Percentiles rank a stretch among this genome's conserved stretches.
These are phyloP conservation scores for Cucumis cinereus DNA, from an alignment of 306 rosid genomes.

Conservation along the genomic window DNA sequence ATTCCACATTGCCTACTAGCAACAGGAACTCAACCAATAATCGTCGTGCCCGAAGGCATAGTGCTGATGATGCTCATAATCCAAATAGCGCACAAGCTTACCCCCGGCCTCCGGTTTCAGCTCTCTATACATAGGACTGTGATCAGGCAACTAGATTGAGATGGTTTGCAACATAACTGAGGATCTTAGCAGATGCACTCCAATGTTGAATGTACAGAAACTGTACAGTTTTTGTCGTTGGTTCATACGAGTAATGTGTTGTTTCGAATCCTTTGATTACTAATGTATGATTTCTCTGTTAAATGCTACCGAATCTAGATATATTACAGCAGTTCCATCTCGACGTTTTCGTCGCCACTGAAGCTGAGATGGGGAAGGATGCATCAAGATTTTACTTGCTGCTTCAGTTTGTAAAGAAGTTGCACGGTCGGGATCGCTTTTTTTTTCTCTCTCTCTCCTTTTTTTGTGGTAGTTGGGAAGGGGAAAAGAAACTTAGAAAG, in stretches of 20 bases:
- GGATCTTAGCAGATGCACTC: not conserved
- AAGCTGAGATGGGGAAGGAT: not conserved
- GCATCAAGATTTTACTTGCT: not conserved
- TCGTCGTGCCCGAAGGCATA: conserved; percentile 40
- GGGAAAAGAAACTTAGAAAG: not conserved
- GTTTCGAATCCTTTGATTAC: not conserved
- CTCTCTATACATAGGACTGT: conserved; percentile 24
- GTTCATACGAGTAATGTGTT: not conserved
- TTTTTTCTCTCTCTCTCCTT: no score
- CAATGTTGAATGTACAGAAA: not conserved
- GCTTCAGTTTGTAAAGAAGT: not conserved
- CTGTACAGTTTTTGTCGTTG: not conserved
- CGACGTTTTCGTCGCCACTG: not conserved
- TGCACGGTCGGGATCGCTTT: not conserved
- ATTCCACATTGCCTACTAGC: conserved; percentile 10
- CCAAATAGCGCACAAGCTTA: conserved; percentile 19
- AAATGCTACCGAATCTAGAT: not conserved
- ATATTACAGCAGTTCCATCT: not conserved
- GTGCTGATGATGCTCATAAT: conserved; percentile 27
- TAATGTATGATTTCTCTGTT: not conserved
- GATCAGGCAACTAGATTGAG: not conserved
- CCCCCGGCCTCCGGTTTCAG: conserved; percentile 58
- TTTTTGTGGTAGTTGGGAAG: no score
- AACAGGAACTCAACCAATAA: conserved; percentile 11
- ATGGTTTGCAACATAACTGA: not conserved